These are phyloP conservation scores for Davidsoniella eucalypti DNA, from an alignment of 2,329 filamentous ascomycete species.

Conservation along the genomic window DNA sequence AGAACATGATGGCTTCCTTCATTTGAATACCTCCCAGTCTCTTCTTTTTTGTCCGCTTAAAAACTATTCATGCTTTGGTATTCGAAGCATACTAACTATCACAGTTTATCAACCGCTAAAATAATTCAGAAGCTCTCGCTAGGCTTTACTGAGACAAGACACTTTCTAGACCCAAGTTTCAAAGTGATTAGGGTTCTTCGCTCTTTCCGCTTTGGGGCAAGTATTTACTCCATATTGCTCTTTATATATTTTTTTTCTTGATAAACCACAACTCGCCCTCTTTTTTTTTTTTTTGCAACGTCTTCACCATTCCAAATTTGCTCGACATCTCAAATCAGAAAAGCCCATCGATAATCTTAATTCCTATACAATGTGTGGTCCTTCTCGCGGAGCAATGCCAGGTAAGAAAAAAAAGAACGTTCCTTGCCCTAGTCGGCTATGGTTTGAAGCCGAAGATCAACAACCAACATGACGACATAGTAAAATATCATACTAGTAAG, in stretches of 20 bases:
- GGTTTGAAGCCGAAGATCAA: not conserved
- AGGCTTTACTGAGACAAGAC: too few relatives aligned
- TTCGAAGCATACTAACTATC: too few relatives aligned
- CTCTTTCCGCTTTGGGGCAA: too few relatives aligned
- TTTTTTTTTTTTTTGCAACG: not conserved
- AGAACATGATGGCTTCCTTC: too few relatives aligned
- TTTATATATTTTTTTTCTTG: not conserved
- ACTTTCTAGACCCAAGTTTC: too few relatives aligned
- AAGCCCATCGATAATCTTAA: too few relatives aligned
- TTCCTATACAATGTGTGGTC: constrained; percentile 9
- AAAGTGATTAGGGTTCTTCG: too few relatives aligned
- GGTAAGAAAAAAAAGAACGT: constrained; percentile 9
- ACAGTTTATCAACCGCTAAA: too few relatives aligned
- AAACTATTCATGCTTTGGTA: too few relatives aligned
- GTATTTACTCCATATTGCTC: not conserved
- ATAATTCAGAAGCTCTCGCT: too few relatives aligned
- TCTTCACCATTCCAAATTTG: not conserved
- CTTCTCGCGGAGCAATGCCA: constrained; percentile 12
- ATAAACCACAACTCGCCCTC: not conserved
- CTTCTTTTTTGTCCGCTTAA: too few relatives aligned
- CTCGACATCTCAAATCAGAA: not conserved
- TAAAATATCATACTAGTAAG: constrained; percentile 2
- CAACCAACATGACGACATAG: not conserved
- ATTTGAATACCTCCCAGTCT: too few relatives aligned
- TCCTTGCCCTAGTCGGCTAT: not conserved